Evolutionary conservation across 108 stramenopile genomes (phyloP), one percentile per base, ranked within the genome.

Genomic region (Mediolabrus comicus): DNA sequence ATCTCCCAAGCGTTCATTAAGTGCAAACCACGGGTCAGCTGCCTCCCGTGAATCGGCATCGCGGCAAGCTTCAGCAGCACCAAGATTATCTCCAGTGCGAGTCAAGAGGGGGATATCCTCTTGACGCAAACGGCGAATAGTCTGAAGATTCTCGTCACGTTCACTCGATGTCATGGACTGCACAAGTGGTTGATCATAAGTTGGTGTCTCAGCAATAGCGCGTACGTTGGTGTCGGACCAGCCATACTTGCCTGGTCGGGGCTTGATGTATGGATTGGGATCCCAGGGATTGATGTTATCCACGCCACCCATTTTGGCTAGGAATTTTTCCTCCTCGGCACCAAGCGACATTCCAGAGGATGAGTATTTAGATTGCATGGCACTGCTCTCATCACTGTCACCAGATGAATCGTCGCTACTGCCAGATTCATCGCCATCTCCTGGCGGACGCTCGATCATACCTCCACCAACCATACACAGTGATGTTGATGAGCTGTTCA

Each of bases 231-330:
- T 68, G 30, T 69, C 72, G n/a, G 30, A 32, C 75, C 69, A 82
- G 4, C 77, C 77, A 63, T 85, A 87, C 26, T 86, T 86, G 28
- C 79, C 82, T 9, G 92, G 92, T 56, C 92, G 92, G 9, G 89
- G 92, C 60, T 88, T 87, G 68, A 92, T 89, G 71, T 86, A 77
- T 34, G 88, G 86, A 60, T 92, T 87, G 61, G 92, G 87, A 79
- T 88, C 84, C 43, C 62, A 87, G 4, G 92, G 89, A 74, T 93
- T 77, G 51, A 90, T 33, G 14, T 71, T 66, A 10, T 56, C 67
- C 26, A 59, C 52, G 19, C 34, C 33, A 3, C 75, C 53, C 12
- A 62, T 51, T 26, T 16, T 46, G 57, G 19, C 25, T 17, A 59
- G 12, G 39, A 69, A 16, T 33, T 35, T 36, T 34, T 65, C 63